These are phyloP conservation scores for Fragaria ananassa DNA, from an alignment of 306 rosid species.

Conservation along the genomic window DNA sequence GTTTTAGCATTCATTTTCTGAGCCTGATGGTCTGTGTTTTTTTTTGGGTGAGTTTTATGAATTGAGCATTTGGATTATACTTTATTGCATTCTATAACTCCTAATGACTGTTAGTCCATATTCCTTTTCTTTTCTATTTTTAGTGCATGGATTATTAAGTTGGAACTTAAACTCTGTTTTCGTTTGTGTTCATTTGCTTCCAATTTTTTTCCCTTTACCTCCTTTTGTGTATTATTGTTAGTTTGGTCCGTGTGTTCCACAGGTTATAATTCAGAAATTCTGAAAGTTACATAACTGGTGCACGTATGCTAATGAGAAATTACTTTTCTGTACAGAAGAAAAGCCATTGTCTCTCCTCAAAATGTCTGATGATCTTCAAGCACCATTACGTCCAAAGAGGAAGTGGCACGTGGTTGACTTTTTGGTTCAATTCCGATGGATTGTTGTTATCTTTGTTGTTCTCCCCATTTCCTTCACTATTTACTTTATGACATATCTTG, in stretches of 20 bases:
- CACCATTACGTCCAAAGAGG: slow-evolving; percentile 88
- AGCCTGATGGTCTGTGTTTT: background rate
- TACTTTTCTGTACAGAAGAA: background rate
- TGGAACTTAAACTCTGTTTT: background rate
- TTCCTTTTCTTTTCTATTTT: background rate
- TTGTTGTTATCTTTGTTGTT: slow-evolving; percentile 81
- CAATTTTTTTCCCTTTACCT: background rate
- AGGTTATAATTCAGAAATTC: background rate
- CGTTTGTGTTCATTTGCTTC: background rate
- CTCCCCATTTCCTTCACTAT: slow-evolving; percentile 84
- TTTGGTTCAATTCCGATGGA: slow-evolving; percentile 82
- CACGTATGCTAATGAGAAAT: background rate
- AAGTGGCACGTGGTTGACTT: slow-evolving; percentile 83
- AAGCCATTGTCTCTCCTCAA: slow-evolving; percentile 9
- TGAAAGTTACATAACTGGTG: background rate
- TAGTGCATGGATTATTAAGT: background rate
- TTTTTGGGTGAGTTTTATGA: background rate
- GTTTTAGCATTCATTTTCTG: background rate
- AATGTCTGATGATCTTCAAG: slow-evolving; percentile 78
- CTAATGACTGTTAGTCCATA: background rate
- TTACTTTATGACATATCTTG: slow-evolving; percentile 82
- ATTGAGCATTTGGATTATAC: background rate
- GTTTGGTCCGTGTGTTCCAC: background rate
- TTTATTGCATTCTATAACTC: background rate
- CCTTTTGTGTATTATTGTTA: background rate